Base-by-base conservation (phyloP, 2,329 filamentous ascomycete genomes). In the Alternaria arbusti region DNA sequence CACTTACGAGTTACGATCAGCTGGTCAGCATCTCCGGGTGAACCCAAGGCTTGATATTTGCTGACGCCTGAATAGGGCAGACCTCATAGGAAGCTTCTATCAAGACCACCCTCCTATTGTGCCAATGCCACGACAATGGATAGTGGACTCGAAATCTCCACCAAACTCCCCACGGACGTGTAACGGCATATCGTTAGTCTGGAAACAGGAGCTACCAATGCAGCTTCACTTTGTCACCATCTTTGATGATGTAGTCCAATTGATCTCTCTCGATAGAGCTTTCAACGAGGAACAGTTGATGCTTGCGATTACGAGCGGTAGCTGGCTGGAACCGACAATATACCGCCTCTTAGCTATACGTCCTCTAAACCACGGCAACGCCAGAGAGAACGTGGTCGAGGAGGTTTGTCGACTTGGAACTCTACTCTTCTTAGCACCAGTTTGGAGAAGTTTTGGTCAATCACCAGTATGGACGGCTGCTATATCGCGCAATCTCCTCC, bases 161-260 rank as follows among this genome's bases (percentile, higher is more conserved):
- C 83, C 87, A 84, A 85, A 83, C 86, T 86, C 88, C 85, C 86
- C 87, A 81, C 82, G 83, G 78, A 84, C 85, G 75, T 73, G 70
- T 70, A 75, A 75, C 74, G 83, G 82, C 76, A 81, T 89, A 81
- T 88, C 83, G 81, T 84, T 86, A 78, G 79, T 83, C 66, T 86
- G 80, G 84, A 87, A 89, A 86, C 86, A 86, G 12, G 67, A 70
- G n/a, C 44, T 77, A 15, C 73, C 72, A 1, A 70, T 66, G 60
- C 54, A 61, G 22, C n/a, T 66, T 8, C 71, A 71, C 50, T 76
- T 73, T 72, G 67, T 78, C 26, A 64, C 69, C 2, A 68, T 77
- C 20, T 77, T 78, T 40, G 74, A 77, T 43, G 70, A 77, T 51
- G 36, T 74, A 6, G 44, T 64, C 10, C 71, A 77, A 23, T 36